Conservation (phyloP, 2,329 filamentous ascomycete species). For the Ophiosphaerella narmari region DNA sequence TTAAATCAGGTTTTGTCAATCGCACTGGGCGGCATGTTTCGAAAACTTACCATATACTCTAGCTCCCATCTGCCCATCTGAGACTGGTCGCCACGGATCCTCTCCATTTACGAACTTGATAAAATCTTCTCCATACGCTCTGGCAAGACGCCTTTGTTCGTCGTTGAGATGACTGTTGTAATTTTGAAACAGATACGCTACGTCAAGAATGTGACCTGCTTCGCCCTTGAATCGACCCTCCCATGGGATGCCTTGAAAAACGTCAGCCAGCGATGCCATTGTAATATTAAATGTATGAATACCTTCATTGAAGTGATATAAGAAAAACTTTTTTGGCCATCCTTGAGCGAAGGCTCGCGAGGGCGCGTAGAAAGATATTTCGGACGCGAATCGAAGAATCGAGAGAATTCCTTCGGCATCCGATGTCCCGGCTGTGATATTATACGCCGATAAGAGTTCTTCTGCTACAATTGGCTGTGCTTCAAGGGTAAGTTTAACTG, state of each 20-base stretch:
- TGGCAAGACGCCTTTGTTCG: conserved; percentile 28
- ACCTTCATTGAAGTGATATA: conserved; percentile 42
- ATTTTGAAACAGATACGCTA: conserved; percentile 41
- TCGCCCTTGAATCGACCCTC: conserved; percentile 40
- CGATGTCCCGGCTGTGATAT: conserved; percentile 39
- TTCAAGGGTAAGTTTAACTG: conserved; percentile 35
- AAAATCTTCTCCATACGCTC: conserved; percentile 34
- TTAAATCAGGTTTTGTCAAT: too few species aligned
- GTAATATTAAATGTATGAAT: conserved; percentile 8
- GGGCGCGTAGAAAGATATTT: conserved; percentile 54
- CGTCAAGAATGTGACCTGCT: conserved; percentile 42
- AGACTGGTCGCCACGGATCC: conserved; percentile 39
- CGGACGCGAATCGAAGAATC: conserved; percentile 52
- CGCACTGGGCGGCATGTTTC: too few species aligned
- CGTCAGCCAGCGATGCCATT: too few species aligned
- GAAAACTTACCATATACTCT: conserved; percentile 26
- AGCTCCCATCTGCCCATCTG: conserved; percentile 24
- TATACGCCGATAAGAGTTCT: conserved; percentile 47
- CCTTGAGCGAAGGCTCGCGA: conserved; percentile 48
- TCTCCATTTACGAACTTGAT: conserved; percentile 40
- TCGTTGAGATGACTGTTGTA: conserved; percentile 34
- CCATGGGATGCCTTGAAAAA: conserved; percentile 25
- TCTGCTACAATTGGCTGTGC: conserved; percentile 24
- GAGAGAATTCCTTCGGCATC: conserved; percentile 51
- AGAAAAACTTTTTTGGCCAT: conserved; percentile 40